These are phyloP conservation scores for Mycena sanguinolenta DNA, from an alignment of 768 basidiomycete genomes.

Conservation along the genomic window DNA sequence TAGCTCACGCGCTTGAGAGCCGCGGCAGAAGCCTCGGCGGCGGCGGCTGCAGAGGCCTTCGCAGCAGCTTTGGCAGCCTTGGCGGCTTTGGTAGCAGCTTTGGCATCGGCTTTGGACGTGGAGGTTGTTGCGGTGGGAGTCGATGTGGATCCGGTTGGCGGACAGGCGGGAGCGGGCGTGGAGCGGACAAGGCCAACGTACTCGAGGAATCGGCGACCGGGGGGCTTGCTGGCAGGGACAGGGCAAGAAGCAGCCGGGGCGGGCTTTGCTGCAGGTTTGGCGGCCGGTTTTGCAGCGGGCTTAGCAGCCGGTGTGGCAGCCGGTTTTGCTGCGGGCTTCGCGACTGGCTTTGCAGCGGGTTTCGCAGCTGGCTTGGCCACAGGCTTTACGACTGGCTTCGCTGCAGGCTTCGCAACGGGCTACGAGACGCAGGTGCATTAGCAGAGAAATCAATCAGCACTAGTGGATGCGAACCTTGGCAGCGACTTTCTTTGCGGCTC, in stretches of 20 bases:
- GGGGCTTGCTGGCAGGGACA: constrained; percentile 1
- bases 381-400: not conserved
- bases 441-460: too few relatives aligned
- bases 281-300: constrained; percentile 9
- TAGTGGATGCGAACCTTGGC: not conserved
- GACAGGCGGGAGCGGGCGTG: constrained; percentile 1
- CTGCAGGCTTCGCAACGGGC: not conserved
- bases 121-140: not conserved
- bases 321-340: constrained; percentile 11
- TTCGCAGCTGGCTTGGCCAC: not conserved
- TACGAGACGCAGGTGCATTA: too few relatives aligned
- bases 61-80: constrained; percentile 13
- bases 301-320: constrained; percentile 2
- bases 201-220: constrained; percentile 30
- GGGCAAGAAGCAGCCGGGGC: constrained; percentile 9
- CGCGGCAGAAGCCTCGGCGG: not conserved
- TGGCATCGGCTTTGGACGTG: constrained; percentile 11
- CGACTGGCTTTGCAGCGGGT: not conserved
- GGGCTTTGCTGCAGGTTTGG: constrained; percentile 10
- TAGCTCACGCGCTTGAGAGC: constrained; percentile 26
- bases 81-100: constrained; percentile 17
- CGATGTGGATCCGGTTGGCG: constrained; percentile 4
- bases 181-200: constrained; percentile 25
- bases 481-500: not conserved
- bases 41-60: not conserved